Conservation (phyloP, 805 yeast genomes). For the Torulaspora delbrueckii region DNA sequence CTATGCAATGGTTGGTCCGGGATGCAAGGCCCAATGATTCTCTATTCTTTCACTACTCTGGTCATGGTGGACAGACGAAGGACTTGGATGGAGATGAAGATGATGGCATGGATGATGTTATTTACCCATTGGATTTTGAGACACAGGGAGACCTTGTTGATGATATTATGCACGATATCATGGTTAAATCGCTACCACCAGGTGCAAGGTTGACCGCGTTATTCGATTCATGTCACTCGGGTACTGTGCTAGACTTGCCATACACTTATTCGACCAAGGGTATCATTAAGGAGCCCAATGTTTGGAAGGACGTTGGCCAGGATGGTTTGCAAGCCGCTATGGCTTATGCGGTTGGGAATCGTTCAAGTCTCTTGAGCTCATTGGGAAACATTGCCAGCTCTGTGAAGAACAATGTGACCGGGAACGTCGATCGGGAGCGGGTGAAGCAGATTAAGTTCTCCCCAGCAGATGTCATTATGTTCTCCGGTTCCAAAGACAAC, state of each 20-base stretch:
- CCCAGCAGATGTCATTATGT: slow-evolving; percentile 69
- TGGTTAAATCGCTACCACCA: slow-evolving; percentile 64
- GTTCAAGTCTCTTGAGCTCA: slow-evolving; percentile 39
- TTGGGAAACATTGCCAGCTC: slow-evolving; percentile 42
- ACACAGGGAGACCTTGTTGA: slow-evolving; percentile 63
- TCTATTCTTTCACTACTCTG: slow-evolving; percentile 76
- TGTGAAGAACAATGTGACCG: slow-evolving; percentile 39
- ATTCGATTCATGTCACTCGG: slow-evolving; percentile 84
- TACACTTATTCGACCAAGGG: slow-evolving; percentile 80
- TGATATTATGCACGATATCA: slow-evolving; percentile 64
- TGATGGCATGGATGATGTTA: slow-evolving; percentile 66
- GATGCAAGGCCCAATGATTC: slow-evolving; percentile 75
- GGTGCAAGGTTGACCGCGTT: slow-evolving; percentile 77
- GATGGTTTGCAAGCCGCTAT: slow-evolving; percentile 57
- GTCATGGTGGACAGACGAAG: slow-evolving; percentile 75
- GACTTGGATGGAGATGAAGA: slow-evolving; percentile 73
- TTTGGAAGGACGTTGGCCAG: slow-evolving; percentile 68
- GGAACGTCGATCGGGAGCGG: slow-evolving; percentile 39
- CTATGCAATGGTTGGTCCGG: slow-evolving; percentile 75
- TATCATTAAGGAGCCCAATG: slow-evolving; percentile 71
- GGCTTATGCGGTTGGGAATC: slow-evolving; percentile 58
- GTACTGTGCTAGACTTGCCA: slow-evolving; percentile 76
- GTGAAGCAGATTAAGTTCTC: slow-evolving; percentile 56
- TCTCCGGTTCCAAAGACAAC: slow-evolving; percentile 78
- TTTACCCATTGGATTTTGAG: slow-evolving; percentile 71